Base-by-base conservation (phyloP, 2,329 filamentous ascomycete species). In the Fusarium clavum region DNA sequence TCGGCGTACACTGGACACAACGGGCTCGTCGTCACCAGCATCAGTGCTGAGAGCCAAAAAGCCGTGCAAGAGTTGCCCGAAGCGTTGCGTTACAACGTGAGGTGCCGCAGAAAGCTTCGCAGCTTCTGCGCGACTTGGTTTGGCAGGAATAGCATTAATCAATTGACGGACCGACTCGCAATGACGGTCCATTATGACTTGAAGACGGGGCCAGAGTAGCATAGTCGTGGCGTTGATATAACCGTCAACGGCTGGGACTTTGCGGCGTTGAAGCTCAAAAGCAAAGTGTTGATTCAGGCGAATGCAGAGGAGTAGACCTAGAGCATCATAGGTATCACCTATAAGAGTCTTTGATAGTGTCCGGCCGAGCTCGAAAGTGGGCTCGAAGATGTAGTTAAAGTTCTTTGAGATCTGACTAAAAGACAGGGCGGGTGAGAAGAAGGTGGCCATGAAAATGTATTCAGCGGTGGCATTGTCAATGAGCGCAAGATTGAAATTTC, bases 211-310 rank as follows among this genome's bases (percentile, higher is more conserved):
- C 96, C 96, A 99, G 8, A 99, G 88, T 5, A 96, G 88, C 94
- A 99, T 99, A 76, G 92, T 94, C 8, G 94, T 97, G 47, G 90
- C 94, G 78, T 99, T 99, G 77, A 98, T 91, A 78, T 99, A 99
- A 41, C 89, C 87, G 77, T 99, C 96, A 3, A 93, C 90, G 8
- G 94, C 91, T 0, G 96, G 96, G 2, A 98, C 90, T 77, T 97
- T 95, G 57, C 95, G 90, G 13, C 95, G 88, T 79, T 99, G 96
- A 34, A 98, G 86, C 79, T 97, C 93, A 77, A 99, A 99, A 18
- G 96, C 94, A 63, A 95, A 91, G 73, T 96, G 93, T 77, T 98
- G 96, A 74, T 97, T 99, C 18, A 99, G 82, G 8, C 96, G 90
- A 32, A 99, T 94, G 77, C 93, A 96, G n/a, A 98, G 86, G 10